Conservation (phyloP, 495 filamentous ascomycete species). For the Daldinia bambusicola region DNA sequence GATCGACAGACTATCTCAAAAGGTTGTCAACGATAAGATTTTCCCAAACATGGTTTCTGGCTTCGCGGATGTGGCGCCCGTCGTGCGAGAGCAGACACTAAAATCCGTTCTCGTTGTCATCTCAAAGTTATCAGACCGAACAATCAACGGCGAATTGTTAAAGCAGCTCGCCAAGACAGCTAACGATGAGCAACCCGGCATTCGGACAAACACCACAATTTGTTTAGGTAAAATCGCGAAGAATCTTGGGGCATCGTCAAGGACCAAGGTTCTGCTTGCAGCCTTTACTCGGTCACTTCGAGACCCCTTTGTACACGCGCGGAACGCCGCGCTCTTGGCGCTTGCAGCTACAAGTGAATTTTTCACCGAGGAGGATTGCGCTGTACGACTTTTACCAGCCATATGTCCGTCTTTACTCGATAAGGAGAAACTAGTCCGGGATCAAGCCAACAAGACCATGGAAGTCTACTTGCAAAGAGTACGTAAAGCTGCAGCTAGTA, state of each 20-base stretch:
- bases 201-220: conserved; percentile 97
- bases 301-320: conserved; percentile 93
- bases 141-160: conserved; percentile 91
- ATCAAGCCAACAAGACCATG: conserved; percentile 89
- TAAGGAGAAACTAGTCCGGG: conserved; percentile 91
- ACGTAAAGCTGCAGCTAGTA: conserved; percentile 75
- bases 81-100: conserved; percentile 94
- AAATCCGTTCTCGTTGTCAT: conserved; percentile 90
- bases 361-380: conserved; percentile 92
- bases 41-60: conserved; percentile 96
- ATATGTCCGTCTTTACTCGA: conserved; percentile 82
- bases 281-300: conserved; percentile 89
- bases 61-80: conserved; percentile 88
- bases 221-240: conserved; percentile 95
- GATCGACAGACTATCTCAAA: conserved; percentile 90
- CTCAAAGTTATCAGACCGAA: conserved; percentile 88
- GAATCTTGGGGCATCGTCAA: conserved; percentile 78
- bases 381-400: conserved; percentile 79
- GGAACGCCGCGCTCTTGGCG: conserved; percentile 88
- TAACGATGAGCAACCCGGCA: conserved; percentile 97
- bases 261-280: conserved; percentile 89
- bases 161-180: conserved; percentile 94
- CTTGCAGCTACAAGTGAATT: conserved; percentile 83
- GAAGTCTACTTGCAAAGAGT: conserved; percentile 89
- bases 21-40: conserved; percentile 93